phyloP scores from a whole-genome alignment of 2,329 filamentous ascomycete species.

The Ceratocystis eucalypticola region DNA sequence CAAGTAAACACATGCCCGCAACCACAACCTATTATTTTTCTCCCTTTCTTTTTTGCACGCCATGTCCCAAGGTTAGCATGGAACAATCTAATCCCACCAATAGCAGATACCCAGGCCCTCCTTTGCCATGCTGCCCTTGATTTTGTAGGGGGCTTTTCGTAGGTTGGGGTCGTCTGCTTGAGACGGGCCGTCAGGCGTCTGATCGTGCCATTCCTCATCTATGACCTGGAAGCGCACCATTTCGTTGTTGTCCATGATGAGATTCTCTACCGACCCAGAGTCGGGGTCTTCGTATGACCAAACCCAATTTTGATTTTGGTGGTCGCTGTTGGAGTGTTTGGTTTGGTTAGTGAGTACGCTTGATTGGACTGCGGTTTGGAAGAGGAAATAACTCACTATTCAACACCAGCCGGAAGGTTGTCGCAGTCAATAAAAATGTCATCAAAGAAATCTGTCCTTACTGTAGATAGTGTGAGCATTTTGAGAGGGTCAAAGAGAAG shows the following conservation, averaged over 20 bases:
- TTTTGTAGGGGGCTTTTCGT: constrained; percentile 56
- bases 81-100: constrained; percentile 42
- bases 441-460: constrained; percentile 85
- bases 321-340: constrained; percentile 38
- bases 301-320: constrained; percentile 66
- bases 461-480: constrained; percentile 13
- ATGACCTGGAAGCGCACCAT: constrained; percentile 76
- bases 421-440: constrained; percentile 71
- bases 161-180: constrained; percentile 47
- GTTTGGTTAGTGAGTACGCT: not conserved
- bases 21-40: not conserved
- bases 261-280: constrained; percentile 32
- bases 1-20: not conserved
- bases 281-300: constrained; percentile 56
- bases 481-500: not conserved
- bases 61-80: too few species aligned
- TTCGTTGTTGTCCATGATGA: constrained; percentile 85
- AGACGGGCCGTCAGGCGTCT: constrained; percentile 55
- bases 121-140: constrained; percentile 51
- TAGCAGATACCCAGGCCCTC: constrained; percentile 48
- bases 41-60: not conserved
- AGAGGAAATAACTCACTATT: constrained; percentile 48
- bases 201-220: constrained; percentile 81
- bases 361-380: not conserved
- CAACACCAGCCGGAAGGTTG: constrained; percentile 59